Conservation (phyloP, 1,284 basidiomycete genomes). For the Cutaneotrichosporon cyanovorans region DNA sequence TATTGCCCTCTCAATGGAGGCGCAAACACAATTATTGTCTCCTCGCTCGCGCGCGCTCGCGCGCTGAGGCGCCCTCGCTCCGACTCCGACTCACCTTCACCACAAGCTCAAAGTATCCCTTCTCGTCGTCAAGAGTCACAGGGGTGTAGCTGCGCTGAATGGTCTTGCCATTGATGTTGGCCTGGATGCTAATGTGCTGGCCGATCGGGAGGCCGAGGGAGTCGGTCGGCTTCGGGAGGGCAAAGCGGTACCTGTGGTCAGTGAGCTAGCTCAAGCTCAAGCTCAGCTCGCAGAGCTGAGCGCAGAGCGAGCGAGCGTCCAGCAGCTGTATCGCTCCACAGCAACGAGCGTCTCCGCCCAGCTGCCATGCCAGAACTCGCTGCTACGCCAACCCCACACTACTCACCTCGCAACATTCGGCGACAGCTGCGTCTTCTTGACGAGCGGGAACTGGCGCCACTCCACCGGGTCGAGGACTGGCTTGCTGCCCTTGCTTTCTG, state of each 20-base stretch:
- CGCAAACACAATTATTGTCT: too few species aligned
- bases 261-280: neutral
- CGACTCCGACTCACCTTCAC: slow-evolving; percentile 82
- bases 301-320: too few species aligned
- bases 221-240: slow-evolving; percentile 62
- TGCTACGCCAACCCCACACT: too few species aligned
- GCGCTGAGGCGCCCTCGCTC: too few species aligned
- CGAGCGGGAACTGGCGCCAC: slow-evolving; percentile 77
- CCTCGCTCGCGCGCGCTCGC: neutral
- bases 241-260: slow-evolving; percentile 73
- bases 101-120: slow-evolving; percentile 88
- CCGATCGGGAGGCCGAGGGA: slow-evolving; percentile 89
- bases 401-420: slow-evolving; percentile 86
- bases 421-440: slow-evolving; percentile 76
- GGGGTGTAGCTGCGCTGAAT: slow-evolving; percentile 91
- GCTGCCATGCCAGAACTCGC: too few species aligned
- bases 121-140: slow-evolving; percentile 83
- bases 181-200: slow-evolving; percentile 88
- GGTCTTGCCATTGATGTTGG: slow-evolving; percentile 83
- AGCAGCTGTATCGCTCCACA: too few species aligned
- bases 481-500: neutral
- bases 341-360: too few species aligned
- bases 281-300: too few species aligned
- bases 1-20: too few species aligned
- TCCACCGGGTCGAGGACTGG: slow-evolving; percentile 38